These are phyloP conservation scores for Calonectria hongkongensis DNA, from an alignment of 2,329 filamentous ascomycete species.

Conservation along the genomic window DNA sequence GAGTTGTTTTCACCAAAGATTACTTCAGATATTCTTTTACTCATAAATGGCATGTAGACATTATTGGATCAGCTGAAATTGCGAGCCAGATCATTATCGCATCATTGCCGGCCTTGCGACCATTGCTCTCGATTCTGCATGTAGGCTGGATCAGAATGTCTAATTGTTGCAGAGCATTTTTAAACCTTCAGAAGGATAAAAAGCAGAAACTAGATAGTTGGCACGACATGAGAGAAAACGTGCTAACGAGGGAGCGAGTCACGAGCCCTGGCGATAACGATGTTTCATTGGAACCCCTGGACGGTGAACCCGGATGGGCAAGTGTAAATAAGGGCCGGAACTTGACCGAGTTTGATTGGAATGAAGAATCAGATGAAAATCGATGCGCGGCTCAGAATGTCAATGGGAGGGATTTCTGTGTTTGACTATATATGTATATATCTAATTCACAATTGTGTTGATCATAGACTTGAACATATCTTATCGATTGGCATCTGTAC, in stretches of 20 bases:
- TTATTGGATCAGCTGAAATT: constrained; percentile 11
- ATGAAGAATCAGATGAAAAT: background rate
- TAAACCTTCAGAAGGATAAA: background rate
- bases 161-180: too few species aligned
- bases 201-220: background rate
- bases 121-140: background rate
- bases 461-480: background rate
- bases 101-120: constrained; percentile 1
- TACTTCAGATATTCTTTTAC: background rate
- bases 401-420: background rate
- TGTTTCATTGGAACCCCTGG: background rate
- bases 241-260: background rate
- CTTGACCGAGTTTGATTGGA: background rate
- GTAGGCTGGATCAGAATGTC: background rate
- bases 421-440: background rate
- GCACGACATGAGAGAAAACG: background rate
- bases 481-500: background rate
- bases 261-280: background rate
- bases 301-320: background rate
- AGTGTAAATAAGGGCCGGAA: background rate
- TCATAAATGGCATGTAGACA: background rate
- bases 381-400: background rate
- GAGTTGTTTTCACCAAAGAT: background rate
- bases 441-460: background rate
- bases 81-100: background rate